A percentile compares a stretch with the other conserved stretches of the same genome.
Evolutionary conservation across 2,329 filamentous ascomycete species (phyloP).

Genomic region (Fusarium acutatum): DNA sequence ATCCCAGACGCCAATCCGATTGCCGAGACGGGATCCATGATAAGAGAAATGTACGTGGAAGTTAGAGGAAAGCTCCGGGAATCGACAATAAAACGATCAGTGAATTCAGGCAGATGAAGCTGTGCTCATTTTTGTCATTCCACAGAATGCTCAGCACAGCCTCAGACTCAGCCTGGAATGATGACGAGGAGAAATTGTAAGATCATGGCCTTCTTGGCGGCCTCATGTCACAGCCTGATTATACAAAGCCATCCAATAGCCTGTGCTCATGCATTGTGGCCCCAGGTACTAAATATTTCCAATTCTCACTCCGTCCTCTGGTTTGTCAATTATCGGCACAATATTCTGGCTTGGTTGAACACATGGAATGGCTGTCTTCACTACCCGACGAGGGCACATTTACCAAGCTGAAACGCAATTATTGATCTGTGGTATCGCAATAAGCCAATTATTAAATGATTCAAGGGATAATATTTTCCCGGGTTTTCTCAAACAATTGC

Average conservation of each 20-base stretch:
- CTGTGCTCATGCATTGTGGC: neutral
- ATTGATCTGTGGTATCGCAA: neutral
- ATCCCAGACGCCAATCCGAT: neutral
- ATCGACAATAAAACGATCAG: neutral
- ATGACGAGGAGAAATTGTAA: neutral
- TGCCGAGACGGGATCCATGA: neutral
- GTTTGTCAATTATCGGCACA: neutral
- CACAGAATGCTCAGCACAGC: neutral
- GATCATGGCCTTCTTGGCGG: neutral
- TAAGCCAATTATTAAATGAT: rapidly evolving
- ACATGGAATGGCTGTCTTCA: neutral
- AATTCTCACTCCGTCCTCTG: neutral
- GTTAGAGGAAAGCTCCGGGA: rapidly evolving
- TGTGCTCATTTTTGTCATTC: rapidly evolving
- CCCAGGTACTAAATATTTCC: neutral
- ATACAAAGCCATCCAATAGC: neutral
- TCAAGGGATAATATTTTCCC: neutral
- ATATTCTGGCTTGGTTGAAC: neutral
- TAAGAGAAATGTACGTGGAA: neutral
- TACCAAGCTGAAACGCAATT: neutral
- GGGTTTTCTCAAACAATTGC: neutral
- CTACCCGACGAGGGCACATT: neutral
- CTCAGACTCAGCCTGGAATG: neutral
- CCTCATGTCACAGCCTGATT: neutral
- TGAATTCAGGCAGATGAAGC: rapidly evolving